Base-by-base conservation (phyloP, 352 stramenopile genomes). In the Phytophthora pluvialis region DNA sequence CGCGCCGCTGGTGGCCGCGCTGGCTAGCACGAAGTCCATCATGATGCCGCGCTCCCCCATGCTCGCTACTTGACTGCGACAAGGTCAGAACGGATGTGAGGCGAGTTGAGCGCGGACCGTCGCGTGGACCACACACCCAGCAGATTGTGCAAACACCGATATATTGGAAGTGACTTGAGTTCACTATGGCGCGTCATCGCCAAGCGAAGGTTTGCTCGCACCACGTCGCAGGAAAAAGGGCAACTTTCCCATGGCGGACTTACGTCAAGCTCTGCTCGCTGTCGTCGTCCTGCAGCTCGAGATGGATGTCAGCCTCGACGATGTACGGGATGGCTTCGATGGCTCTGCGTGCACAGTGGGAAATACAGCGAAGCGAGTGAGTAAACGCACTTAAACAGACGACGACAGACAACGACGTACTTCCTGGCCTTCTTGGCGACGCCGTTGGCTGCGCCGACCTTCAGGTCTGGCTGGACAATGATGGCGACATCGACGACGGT, bases 311-410 rank as follows among this genome's bases (percentile, higher is more conserved):
- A 3, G 86, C 86, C 49, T 91, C 79, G 0, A 80, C 78, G 13
- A 95, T 84, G 47, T 93, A 95, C 32, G 84, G 64, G 39, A 95
- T 90, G 13, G 71, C 64, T 72, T 95, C 86, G 32, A 95, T 92
- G 6, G 84, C 78, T 78, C 86, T 95, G 50, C 13, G 32, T 7
- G n/a, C 3, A 48, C 21, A 33, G 31, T n/a, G 8, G 10, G 32
- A 54, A 28, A 26, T 8, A 42, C 15, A 54, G 31, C 15, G 29
- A 25, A 21, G n/a, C 18, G 11, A 25, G 18, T 49, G 18, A 47
- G 43, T 49, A 16, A 35, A 5, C 25, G 43, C 9, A 29, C 21
- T 21, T 1, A 21, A 16, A 7, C 9, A 13, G 15, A 16, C n/a
- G n/a, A n/a, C 28, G n/a, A 10, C 26, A 15, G 7, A 16, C 13